phyloP scores from a whole-genome alignment of 2,329 filamentous ascomycete genomes.

The Monilinia fructicola region DNA sequence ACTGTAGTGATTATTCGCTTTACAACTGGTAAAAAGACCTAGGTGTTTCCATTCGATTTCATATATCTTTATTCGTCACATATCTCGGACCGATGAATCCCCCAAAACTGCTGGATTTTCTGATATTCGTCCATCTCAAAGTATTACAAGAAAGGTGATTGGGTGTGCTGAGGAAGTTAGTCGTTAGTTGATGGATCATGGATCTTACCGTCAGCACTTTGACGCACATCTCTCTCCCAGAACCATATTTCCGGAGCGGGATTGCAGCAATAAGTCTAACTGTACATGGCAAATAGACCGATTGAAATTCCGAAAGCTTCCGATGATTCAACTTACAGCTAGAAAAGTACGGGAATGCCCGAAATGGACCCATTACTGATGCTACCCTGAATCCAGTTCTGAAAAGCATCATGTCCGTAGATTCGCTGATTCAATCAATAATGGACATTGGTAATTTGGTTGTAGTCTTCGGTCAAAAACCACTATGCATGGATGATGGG shows the following conservation, averaged over 20 bases:
- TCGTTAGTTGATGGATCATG: slow-evolving; percentile 13
- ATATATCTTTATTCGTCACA: slow-evolving; percentile 15
- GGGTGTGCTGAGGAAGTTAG: not conserved
- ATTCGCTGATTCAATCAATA: not conserved
- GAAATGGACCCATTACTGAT: slow-evolving; percentile 14
- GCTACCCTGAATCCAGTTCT: slow-evolving; percentile 13
- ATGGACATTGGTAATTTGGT: not conserved
- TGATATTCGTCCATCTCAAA: slow-evolving; percentile 14
- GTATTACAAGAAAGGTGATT: slow-evolving; percentile 3
- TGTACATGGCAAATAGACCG: slow-evolving; percentile 7
- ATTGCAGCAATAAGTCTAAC: slow-evolving; percentile 12
- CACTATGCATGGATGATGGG: slow-evolving; percentile 2
- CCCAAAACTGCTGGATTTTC: not conserved
- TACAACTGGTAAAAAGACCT: not conserved
- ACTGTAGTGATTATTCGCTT: not conserved
- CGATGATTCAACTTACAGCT: slow-evolving; percentile 8
- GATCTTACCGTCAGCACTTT: slow-evolving; percentile 16
- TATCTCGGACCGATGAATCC: slow-evolving; percentile 21
- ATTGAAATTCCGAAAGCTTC: slow-evolving; percentile 16
- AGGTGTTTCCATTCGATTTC: slow-evolving; percentile 9
- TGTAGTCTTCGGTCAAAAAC: not conserved
- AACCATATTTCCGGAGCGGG: slow-evolving; percentile 20
- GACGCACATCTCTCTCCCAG: not conserved
- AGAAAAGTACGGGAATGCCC: slow-evolving; percentile 5
- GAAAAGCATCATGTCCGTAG: not conserved